Conservation (phyloP, 2,329 filamentous ascomycete genomes). For the Thelonectria discophora region DNA sequence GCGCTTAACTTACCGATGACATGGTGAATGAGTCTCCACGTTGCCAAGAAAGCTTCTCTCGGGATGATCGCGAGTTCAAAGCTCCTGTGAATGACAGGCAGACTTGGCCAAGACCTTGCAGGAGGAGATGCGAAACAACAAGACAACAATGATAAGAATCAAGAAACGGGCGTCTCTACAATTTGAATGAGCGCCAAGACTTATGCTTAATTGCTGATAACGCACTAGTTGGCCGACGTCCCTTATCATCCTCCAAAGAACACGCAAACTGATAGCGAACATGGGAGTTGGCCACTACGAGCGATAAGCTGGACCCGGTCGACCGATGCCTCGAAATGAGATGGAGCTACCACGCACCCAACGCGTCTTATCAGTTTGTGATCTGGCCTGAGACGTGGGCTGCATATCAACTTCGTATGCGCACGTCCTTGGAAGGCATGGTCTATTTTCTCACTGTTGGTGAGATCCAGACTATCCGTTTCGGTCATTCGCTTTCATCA, state of each 20-base stretch:
- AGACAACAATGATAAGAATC: background rate
- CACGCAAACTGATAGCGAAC: conserved; percentile 1
- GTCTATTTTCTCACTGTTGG: too few species aligned
- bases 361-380: conserved; percentile 11
- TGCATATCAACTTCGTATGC: background rate
- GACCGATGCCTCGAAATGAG: conserved; percentile 3
- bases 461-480: too few species aligned
- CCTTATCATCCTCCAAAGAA: conserved; percentile 13
- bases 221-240: background rate
- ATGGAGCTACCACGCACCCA: background rate
- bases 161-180: background rate
- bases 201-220: conserved; percentile 9
- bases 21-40: conserved; percentile 2
- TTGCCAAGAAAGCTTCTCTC: conserved; percentile 1
- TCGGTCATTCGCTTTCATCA: too few species aligned
- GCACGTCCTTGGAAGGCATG: background rate
- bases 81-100: background rate
- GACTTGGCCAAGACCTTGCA: conserved; percentile 6
- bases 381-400: background rate
- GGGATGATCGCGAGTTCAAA: background rate
- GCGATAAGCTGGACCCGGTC: conserved; percentile 13
- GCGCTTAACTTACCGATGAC: conserved; percentile 14
- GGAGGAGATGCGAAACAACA: conserved; percentile 1
- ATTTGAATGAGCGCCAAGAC: conserved; percentile 11
- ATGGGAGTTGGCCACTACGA: background rate